Evolutionary conservation across 148 eudicot genomes (phyloP).

Genomic region (Vaccinium myrtillus): DNA sequence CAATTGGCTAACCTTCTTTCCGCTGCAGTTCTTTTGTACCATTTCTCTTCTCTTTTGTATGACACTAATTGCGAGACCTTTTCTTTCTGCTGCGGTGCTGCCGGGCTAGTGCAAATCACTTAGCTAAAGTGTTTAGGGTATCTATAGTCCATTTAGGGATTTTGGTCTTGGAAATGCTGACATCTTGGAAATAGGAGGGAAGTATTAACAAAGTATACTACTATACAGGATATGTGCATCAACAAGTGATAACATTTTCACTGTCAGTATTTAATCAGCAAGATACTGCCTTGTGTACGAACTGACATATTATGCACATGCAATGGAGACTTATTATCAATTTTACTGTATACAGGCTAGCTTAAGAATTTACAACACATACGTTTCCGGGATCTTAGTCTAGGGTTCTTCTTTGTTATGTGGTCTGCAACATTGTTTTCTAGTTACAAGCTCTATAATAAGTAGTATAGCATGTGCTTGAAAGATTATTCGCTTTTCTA

Average conservation of each 20-base stretch:
- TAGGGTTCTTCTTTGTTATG: neutral
- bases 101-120: neutral
- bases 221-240: neutral
- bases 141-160: neutral
- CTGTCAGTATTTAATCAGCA: neutral
- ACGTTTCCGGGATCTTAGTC: neutral
- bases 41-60: neutral
- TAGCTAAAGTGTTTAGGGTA: neutral
- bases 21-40: neutral
- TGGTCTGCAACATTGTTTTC: neutral
- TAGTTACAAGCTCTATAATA: neutral
- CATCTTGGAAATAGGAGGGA: neutral
- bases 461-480: neutral
- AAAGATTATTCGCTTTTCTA: neutral
- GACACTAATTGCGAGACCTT: neutral
- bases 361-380: neutral
- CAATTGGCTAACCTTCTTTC: neutral
- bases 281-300: neutral
- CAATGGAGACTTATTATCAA: neutral
- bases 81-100: neutral
- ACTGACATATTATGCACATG: neutral
- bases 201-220: neutral
- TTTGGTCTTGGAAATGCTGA: neutral
- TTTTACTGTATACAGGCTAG: neutral
- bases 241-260: neutral